These are phyloP conservation scores for Talaromyces nanjingensis DNA, from an alignment of 495 filamentous ascomycete species.

Conservation along the genomic window DNA sequence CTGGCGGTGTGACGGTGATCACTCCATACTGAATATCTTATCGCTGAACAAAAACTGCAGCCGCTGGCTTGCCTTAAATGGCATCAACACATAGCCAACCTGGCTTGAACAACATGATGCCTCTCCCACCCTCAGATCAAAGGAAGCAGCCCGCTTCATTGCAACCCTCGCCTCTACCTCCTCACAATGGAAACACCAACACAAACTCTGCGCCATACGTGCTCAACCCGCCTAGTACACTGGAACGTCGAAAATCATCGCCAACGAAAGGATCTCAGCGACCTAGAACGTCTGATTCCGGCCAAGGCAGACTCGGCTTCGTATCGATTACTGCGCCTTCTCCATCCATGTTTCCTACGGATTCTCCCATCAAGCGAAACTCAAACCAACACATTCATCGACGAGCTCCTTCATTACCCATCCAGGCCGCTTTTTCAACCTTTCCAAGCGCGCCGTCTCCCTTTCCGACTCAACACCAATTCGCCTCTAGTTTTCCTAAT, in stretches of 20 bases:
- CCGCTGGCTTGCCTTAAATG: constrained; percentile 33
- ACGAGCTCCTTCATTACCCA: constrained; percentile 39
- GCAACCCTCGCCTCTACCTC: constrained; percentile 43
- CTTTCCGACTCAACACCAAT: neutral
- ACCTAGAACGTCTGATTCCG: constrained; percentile 28
- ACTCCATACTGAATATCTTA: neutral
- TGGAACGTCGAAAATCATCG: constrained; percentile 45
- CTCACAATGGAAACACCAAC: constrained; percentile 34
- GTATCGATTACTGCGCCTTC: constrained; percentile 68
- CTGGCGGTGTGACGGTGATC: neutral
- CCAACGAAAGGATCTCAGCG: constrained; percentile 45
- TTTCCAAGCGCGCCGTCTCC: constrained; percentile 42
- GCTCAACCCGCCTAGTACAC: constrained; percentile 46
- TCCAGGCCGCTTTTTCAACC: constrained; percentile 59
- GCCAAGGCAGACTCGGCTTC: constrained; percentile 33
- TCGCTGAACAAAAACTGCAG: neutral
- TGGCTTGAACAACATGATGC: constrained; percentile 1
- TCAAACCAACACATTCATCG: constrained; percentile 32
- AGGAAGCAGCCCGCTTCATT: constrained; percentile 23
- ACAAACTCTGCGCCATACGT: constrained; percentile 32
- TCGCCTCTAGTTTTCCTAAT: constrained; percentile 28
- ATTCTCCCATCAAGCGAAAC: constrained; percentile 77
- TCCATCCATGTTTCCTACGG: constrained; percentile 60
- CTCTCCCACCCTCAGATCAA: constrained; percentile 28
- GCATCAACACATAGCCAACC: constrained; percentile 52